phyloP scores from a whole-genome alignment of 2,329 filamentous ascomycete species.

The Emmonsia crescens region DNA sequence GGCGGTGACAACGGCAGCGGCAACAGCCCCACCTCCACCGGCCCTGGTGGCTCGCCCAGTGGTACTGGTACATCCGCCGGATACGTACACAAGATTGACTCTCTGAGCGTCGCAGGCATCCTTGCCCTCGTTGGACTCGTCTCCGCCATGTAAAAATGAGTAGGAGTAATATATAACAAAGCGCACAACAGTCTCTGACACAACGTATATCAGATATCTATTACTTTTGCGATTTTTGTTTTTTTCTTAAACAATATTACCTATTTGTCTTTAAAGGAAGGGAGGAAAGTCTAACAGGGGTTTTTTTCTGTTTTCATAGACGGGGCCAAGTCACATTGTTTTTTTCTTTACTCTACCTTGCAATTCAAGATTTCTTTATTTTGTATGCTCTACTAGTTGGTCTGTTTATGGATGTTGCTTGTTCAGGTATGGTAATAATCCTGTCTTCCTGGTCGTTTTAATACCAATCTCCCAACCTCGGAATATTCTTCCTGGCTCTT shows the following conservation, averaged over 20 bases:
- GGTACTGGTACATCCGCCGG: constrained; percentile 17
- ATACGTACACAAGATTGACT: constrained; percentile 24
- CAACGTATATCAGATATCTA: not conserved
- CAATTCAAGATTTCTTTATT: not conserved
- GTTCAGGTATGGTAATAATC: not conserved
- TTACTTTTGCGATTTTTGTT: not conserved
- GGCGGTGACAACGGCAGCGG: not conserved
- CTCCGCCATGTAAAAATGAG: constrained; percentile 24
- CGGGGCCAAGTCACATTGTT: not conserved
- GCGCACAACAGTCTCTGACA: not conserved
- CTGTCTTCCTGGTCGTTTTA: not conserved
- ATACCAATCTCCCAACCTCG: not conserved
- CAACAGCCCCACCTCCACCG: constrained; percentile 2
- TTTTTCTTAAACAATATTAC: not conserved
- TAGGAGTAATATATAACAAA: not conserved
- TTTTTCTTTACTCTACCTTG: not conserved
- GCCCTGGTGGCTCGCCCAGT: constrained; percentile 12
- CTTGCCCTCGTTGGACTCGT: constrained; percentile 33
- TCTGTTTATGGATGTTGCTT: not conserved
- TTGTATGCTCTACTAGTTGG: not conserved
- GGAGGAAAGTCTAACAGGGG: not conserved
- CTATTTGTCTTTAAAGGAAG: not conserved
- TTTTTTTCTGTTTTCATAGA: not conserved
- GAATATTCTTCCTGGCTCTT: not conserved
- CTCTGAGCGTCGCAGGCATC: constrained; percentile 28